These are phyloP conservation scores for Amniculicola lignicola DNA, from an alignment of 495 filamentous ascomycete genomes.

Conservation along the genomic window DNA sequence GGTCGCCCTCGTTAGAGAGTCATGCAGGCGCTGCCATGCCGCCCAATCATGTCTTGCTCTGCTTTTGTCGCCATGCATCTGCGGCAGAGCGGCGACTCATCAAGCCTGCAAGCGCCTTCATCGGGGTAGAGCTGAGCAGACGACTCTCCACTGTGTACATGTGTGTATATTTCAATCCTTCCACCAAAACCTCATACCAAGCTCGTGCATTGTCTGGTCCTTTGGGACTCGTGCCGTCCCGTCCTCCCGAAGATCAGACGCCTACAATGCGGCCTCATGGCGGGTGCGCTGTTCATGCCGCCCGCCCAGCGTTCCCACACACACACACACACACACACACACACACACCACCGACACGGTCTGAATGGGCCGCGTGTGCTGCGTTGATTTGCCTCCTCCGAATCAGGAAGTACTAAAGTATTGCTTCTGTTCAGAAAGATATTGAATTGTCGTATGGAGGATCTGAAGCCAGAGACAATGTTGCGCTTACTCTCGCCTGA, in stretches of 20 bases:
- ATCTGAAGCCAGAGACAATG: not conserved
- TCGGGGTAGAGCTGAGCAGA: not conserved
- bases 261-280: not conserved
- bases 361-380: not conserved
- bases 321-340: not conserved
- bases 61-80: not conserved
- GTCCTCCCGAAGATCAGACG: not conserved
- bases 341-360: no score
- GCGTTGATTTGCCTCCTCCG: not conserved
- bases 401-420: conserved; percentile 11
- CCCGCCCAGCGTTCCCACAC: not conserved
- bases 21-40: not conserved
- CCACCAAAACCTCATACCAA: no score
- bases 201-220: no score
- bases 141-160: not conserved
- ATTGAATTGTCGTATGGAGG: not conserved
- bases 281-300: not conserved
- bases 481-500: conserved; percentile 10
- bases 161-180: not conserved
- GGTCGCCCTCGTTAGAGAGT: not conserved
- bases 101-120: not conserved
- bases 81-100: not conserved
- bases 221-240: conserved; percentile 17
- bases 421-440: not conserved
- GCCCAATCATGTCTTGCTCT: not conserved